Conservation (phyloP, 768 basidiomycete genomes). For the Amanita inopinata region DNA sequence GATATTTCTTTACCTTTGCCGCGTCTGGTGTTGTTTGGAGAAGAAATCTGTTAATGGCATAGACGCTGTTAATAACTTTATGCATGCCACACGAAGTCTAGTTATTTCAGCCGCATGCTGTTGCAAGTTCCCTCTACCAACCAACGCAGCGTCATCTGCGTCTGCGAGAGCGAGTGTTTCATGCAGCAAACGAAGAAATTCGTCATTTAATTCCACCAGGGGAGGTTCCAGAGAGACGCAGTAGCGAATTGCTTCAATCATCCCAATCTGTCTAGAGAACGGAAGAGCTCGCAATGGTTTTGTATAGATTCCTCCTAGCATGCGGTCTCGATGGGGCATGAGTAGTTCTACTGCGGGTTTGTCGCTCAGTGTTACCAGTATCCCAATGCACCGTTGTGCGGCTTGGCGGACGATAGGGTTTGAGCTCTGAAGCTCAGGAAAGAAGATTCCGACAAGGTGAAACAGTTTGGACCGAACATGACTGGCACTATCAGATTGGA, state of each 20-base stretch:
- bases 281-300: conserved; percentile 93
- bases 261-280: conserved; percentile 92
- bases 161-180: conserved; percentile 94
- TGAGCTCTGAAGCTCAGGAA: conserved; percentile 81
- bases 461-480: conserved; percentile 45
- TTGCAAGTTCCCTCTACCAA: conserved; percentile 64
- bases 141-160: conserved; percentile 80
- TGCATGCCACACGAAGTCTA: conserved; percentile 88
- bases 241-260: conserved; percentile 95
- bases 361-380: conserved; percentile 66
- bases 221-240: conserved; percentile 85
- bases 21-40: conserved; percentile 69
- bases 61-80: conserved; percentile 86
- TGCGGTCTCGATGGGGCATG: conserved; percentile 74
- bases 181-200: conserved; percentile 81
- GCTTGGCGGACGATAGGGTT: conserved; percentile 80
- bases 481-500: conserved; percentile 31
- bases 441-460: conserved; percentile 74
- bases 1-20: conserved; percentile 56
- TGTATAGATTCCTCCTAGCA: conserved; percentile 86
- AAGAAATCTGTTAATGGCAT: conserved; percentile 95
- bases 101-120: conserved; percentile 76
- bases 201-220: conserved; percentile 85
- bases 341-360: conserved; percentile 73
- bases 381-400: conserved; percentile 69